Percentiles rank a stretch among this genome's conserved stretches.
phyloP scores from a whole-genome alignment of 306 rosid species.

The Datisca glomerata region DNA sequence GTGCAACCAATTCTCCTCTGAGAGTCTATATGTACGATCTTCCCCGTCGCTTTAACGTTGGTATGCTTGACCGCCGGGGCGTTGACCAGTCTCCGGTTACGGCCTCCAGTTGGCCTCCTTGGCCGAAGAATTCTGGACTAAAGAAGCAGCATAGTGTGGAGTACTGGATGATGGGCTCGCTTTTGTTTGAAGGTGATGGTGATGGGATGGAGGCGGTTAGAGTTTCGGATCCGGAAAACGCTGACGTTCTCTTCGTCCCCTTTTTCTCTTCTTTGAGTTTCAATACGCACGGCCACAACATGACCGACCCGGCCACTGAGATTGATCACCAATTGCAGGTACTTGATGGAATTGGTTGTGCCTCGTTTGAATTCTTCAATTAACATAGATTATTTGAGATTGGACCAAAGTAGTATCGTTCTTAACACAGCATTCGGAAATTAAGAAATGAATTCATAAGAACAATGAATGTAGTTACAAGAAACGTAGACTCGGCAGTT shows the following conservation, averaged over 20 bases:
- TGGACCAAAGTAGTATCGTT: too few species aligned
- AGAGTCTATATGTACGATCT: conserved; percentile 87
- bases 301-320: conserved; percentile 73
- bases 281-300: conserved; percentile 72
- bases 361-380: neutral
- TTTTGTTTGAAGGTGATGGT: conserved; percentile 26
- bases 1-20: conserved; percentile 37
- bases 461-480: too few species aligned
- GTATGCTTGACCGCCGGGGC: conserved; percentile 49
- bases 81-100: conserved; percentile 43
- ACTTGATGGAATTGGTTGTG: neutral
- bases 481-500: too few species aligned
- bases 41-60: conserved; percentile 86
- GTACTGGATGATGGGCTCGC: conserved; percentile 99
- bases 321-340: conserved; percentile 91
- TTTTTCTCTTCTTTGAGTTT: conserved; percentile 90
- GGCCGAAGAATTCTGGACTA: conserved; percentile 81
- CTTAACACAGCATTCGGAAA: too few species aligned
- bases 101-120: conserved; percentile 37
- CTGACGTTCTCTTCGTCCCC: conserved; percentile 83
- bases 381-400: neutral
- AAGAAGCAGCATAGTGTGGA: conserved; percentile 88
- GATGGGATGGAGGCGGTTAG: conserved; percentile 47
- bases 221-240: conserved; percentile 79
- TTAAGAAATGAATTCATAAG: too few species aligned